These are phyloP conservation scores for Fusarium pseudograminearum DNA, from an alignment of 2,329 filamentous ascomycete genomes.

Conservation along the genomic window DNA sequence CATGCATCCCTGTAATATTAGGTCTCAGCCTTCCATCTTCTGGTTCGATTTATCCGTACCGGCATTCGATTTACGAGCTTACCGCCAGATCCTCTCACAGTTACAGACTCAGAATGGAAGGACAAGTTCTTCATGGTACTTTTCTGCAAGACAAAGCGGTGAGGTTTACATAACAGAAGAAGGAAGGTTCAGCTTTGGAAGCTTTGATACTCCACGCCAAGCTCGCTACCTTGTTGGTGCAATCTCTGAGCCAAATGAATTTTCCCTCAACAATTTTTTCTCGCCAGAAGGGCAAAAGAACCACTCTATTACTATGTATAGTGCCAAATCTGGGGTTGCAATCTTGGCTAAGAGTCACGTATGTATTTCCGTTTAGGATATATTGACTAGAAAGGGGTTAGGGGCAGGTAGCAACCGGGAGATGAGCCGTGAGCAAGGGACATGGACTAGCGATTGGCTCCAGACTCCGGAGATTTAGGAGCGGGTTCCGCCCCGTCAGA, in stretches of 20 bases:
- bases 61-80: not conserved
- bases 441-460: not conserved
- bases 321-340: not conserved
- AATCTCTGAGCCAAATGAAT: not conserved
- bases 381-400: not conserved
- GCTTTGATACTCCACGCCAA: not conserved
- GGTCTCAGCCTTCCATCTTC: too few species aligned
- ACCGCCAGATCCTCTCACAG: not conserved
- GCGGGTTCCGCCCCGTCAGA: not conserved
- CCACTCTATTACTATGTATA: not conserved
- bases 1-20: not conserved
- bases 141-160: not conserved
- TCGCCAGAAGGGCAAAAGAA: not conserved
- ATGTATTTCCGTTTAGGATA: not conserved
- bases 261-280: not conserved
- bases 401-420: not conserved
- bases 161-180: not conserved
- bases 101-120: not conserved
- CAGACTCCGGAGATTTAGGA: not conserved
- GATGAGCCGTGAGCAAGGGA: not conserved
- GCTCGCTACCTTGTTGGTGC: not conserved
- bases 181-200: not conserved
- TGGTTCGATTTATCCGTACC: not conserved
- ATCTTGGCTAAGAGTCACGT: not conserved
- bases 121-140: not conserved